A percentile compares a stretch with the other conserved stretches of the same genome.
These are phyloP conservation scores for Lentinus brumalis DNA, from an alignment of 768 basidiomycete genomes.

Conservation along the genomic window DNA sequence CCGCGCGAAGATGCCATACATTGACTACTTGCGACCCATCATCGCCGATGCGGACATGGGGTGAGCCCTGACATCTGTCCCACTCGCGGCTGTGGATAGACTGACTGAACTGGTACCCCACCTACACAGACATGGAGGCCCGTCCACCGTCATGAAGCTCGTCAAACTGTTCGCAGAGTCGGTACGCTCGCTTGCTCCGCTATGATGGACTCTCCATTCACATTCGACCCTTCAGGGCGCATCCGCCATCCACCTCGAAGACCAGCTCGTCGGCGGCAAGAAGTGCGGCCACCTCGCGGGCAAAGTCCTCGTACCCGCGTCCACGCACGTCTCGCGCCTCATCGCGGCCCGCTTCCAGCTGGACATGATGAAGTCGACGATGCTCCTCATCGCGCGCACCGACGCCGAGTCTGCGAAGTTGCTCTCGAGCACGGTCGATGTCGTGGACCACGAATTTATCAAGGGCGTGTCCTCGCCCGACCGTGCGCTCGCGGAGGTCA, in stretches of 20 bases:
- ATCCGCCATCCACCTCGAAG: slow-evolving; percentile 89
- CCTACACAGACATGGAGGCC: slow-evolving; percentile 75
- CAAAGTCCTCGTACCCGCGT: slow-evolving; percentile 90
- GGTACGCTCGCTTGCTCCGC: slow-evolving; percentile 38
- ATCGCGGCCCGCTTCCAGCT: slow-evolving; percentile 87
- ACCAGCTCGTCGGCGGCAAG: slow-evolving; percentile 93
- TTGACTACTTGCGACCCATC: slow-evolving; percentile 90
- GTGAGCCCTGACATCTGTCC: slow-evolving; percentile 40
- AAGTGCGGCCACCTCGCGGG: slow-evolving; percentile 93
- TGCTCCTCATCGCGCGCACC: slow-evolving; percentile 89
- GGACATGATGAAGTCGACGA: slow-evolving; percentile 85
- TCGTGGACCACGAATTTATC: slow-evolving; percentile 79
- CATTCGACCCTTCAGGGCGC: slow-evolving; percentile 55
- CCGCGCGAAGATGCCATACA: slow-evolving; percentile 70
- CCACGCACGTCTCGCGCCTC: slow-evolving; percentile 83
- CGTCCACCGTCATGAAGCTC: slow-evolving; percentile 94
- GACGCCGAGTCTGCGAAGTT: slow-evolving; percentile 89
- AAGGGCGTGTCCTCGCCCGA: slow-evolving; percentile 55
- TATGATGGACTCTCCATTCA: slow-evolving; percentile 1
- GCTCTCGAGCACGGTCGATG: slow-evolving; percentile 81
- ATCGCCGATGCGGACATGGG: slow-evolving; percentile 96
- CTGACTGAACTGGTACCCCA: slow-evolving; percentile 1
- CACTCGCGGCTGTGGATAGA: neutral
- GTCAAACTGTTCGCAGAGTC: slow-evolving; percentile 94
- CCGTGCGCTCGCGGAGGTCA: slow-evolving; percentile 64